Conservation (phyloP, 1,284 basidiomycete species). For the Trametes versicolor region DNA sequence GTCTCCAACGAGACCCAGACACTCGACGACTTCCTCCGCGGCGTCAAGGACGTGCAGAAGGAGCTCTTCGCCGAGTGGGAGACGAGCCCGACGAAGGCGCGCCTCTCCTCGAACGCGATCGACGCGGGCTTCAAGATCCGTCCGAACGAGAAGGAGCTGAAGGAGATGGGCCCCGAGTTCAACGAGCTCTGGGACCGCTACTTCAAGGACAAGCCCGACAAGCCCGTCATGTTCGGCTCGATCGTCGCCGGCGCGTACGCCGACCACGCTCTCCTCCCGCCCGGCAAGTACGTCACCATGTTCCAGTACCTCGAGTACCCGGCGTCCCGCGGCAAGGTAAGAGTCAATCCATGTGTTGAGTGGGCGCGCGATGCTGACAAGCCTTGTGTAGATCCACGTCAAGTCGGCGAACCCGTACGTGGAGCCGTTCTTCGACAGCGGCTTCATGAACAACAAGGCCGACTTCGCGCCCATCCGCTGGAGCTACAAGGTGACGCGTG, state of each 20-base stretch:
- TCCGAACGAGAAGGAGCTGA: slow-evolving; percentile 71
- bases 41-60: slow-evolving; percentile 64
- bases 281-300: slow-evolving; percentile 79
- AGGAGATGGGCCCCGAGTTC: slow-evolving; percentile 82
- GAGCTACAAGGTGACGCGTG: slow-evolving; percentile 80
- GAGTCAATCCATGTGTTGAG: not conserved
- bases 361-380: not conserved
- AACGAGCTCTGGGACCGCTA: slow-evolving; percentile 72
- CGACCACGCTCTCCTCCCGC: slow-evolving; percentile 73
- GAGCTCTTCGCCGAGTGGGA: slow-evolving; percentile 77
- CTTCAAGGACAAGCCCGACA: slow-evolving; percentile 82
- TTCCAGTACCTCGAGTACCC: slow-evolving; percentile 81
- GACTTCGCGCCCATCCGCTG: slow-evolving; percentile 81
- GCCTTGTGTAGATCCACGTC: slow-evolving; percentile 63
- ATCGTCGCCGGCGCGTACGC: slow-evolving; percentile 77
- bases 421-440: slow-evolving; percentile 73
- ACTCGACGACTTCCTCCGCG: slow-evolving; percentile 75
- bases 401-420: slow-evolving; percentile 66
- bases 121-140: slow-evolving; percentile 83
- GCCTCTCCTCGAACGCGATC: slow-evolving; percentile 73
- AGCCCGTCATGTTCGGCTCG: slow-evolving; percentile 77
- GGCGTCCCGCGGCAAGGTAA: slow-evolving; percentile 69
- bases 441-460: slow-evolving; percentile 81
- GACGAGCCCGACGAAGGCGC: slow-evolving; percentile 71
- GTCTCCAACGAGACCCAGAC: slow-evolving; percentile 73